Percentiles rank a stretch among this genome's conserved stretches.
These are phyloP conservation scores for Cetraspora pellucida DNA, from an alignment of 192 early-diverging fungal genomes.

Conservation along the genomic window DNA sequence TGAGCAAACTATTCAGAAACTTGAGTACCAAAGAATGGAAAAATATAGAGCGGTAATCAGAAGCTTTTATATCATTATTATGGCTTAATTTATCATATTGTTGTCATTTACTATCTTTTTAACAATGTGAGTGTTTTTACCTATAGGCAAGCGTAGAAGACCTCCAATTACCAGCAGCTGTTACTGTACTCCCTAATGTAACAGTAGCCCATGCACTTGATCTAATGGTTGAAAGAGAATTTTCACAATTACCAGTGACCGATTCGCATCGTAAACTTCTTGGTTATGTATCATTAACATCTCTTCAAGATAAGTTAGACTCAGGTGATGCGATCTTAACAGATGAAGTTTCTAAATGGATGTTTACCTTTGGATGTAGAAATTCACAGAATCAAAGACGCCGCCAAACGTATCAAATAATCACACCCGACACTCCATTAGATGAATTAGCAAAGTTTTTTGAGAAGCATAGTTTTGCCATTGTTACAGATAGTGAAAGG, in stretches of 20 bases:
- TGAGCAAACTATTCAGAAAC: conserved; percentile 54
- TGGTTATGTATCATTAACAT: conserved; percentile 73
- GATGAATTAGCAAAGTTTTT: conserved; percentile 80
- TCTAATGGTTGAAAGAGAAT: conserved; percentile 80
- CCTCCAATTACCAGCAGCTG: conserved; percentile 78
- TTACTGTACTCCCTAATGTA: conserved; percentile 63
- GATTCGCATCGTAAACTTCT: conserved; percentile 65
- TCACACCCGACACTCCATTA: conserved; percentile 80
- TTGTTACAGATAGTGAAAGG: conserved; percentile 78
- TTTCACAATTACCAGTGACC: conserved; percentile 85
- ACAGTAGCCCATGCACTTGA: conserved; percentile 65
- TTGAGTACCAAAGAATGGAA: conserved; percentile 60
- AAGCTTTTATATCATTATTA: not conserved
- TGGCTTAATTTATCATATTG: not conserved
- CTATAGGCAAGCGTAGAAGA: conserved; percentile 76
- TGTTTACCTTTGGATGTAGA: conserved; percentile 64
- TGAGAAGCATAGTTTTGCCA: conserved; percentile 79
- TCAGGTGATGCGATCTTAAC: conserved; percentile 49
- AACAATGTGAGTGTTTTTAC: not conserved
- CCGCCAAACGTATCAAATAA: conserved; percentile 62
- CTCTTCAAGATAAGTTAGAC: conserved; percentile 60
- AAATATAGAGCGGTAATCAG: conserved; percentile 64
- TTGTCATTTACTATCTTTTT: conserved; percentile 1
- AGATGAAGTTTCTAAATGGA: conserved; percentile 60
- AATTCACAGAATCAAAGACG: conserved; percentile 27